These are phyloP conservation scores for Chaetomiaceae sp. DNA, from an alignment of 2,329 filamentous ascomycete genomes.

Conservation along the genomic window DNA sequence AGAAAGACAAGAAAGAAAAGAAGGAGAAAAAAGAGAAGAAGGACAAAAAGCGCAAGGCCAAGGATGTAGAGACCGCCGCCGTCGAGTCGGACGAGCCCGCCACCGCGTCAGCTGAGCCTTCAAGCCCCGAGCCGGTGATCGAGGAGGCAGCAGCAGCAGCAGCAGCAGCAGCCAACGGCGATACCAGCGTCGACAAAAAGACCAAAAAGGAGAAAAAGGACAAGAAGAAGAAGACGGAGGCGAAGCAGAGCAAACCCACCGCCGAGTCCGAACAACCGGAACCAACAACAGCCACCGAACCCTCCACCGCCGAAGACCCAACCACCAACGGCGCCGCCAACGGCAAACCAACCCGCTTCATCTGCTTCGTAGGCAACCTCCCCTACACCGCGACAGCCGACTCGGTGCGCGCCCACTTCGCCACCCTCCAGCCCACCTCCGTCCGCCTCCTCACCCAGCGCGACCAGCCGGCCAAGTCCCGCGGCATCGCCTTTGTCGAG, in stretches of 20 bases:
- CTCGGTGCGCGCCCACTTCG: conserved; percentile 70
- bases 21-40: conserved; percentile 38
- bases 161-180: conserved; percentile 9
- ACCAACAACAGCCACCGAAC: background rate
- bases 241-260: conserved; percentile 29
- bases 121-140: background rate
- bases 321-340: background rate
- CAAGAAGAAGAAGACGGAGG: conserved; percentile 35
- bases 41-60: conserved; percentile 30
- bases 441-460: conserved; percentile 64
- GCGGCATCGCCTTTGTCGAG: conserved; percentile 77
- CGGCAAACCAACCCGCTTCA: conserved; percentile 66
- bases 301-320: background rate
- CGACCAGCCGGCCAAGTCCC: conserved; percentile 44
- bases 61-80: background rate
- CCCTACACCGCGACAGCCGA: conserved; percentile 74
- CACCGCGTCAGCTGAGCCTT: background rate
- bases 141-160: conserved; percentile 4
- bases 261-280: background rate
- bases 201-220: conserved; percentile 30
- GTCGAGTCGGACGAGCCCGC: background rate
- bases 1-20: conserved; percentile 24
- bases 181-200: conserved; percentile 22
- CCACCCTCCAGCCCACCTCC: conserved; percentile 63
- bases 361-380: conserved; percentile 70